Percentiles rank a stretch among this genome's conserved stretches.
phyloP scores from a whole-genome alignment of 2,329 filamentous ascomycete genomes.

The Thielaviopsis ethacetica region DNA sequence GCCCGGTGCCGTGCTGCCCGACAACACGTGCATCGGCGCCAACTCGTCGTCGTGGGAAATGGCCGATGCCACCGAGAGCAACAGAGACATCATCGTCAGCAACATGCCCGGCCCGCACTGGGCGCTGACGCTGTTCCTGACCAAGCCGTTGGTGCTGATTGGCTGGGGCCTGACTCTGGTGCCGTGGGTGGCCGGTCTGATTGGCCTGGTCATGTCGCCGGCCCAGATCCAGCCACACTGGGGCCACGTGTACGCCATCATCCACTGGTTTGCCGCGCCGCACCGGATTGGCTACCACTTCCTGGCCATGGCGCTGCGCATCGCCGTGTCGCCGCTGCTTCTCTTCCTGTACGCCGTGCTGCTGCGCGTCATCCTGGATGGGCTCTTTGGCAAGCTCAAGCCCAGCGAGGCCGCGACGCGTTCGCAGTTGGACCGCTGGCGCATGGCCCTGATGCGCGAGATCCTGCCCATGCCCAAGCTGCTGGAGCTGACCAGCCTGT shows the following conservation, averaged over 20 bases:
- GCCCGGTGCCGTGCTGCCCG: conserved; percentile 30
- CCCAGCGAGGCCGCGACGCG: conserved; percentile 17
- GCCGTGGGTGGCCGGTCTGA: conserved; percentile 28
- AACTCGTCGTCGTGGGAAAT: conserved; percentile 43
- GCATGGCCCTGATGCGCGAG: conserved; percentile 26
- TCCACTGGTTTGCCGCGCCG: conserved; percentile 32
- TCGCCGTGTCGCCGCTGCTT: conserved; percentile 26
- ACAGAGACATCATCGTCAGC: conserved; percentile 26
- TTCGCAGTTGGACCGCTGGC: conserved; percentile 26
- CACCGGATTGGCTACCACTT: conserved; percentile 34
- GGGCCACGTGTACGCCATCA: conserved; percentile 21
- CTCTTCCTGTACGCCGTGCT: conserved; percentile 26
- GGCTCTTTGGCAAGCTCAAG: conserved; percentile 23
- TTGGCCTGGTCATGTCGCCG: conserved; percentile 28
- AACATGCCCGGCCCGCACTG: conserved; percentile 28
- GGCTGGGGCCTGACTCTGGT: conserved; percentile 26
- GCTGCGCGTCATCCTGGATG: conserved; percentile 25
- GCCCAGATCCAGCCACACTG: conserved; percentile 19
- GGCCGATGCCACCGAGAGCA: conserved; percentile 28
- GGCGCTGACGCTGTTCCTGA: conserved; percentile 25
- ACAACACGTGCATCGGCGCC: conserved; percentile 34
- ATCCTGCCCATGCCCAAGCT: conserved; percentile 28
- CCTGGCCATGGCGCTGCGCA: conserved; percentile 26
- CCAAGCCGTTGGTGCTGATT: conserved; percentile 23
- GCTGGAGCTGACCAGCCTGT: conserved; percentile 31